Percentiles rank a stretch among this genome's conserved stretches.
phyloP scores from a whole-genome alignment of 2,329 filamentous ascomycete genomes.

The Aspergillus amoenus region DNA sequence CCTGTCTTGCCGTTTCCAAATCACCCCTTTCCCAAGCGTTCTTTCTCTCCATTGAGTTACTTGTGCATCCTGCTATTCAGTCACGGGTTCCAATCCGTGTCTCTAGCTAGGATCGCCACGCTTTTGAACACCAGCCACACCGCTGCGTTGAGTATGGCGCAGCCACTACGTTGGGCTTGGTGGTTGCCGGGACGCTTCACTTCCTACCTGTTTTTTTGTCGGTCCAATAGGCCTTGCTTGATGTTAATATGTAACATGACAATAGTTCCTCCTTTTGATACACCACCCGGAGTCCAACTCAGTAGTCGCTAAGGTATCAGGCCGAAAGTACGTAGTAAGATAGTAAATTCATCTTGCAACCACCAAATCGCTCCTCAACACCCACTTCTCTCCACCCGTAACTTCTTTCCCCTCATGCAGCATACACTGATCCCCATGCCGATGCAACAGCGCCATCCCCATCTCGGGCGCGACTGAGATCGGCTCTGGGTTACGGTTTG shows the following conservation, averaged over 20 bases:
- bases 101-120: neutral
- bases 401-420: slow-evolving; percentile 85
- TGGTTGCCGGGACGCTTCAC: too few species aligned
- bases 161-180: neutral
- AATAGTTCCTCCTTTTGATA: neutral
- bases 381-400: slow-evolving; percentile 81
- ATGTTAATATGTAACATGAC: slow-evolving; percentile 3
- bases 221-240: neutral
- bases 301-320: too few species aligned
- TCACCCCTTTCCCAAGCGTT: neutral
- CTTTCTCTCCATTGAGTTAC: neutral
- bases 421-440: slow-evolving; percentile 85
- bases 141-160: neutral
- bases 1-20: neutral
- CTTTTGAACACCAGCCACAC: neutral
- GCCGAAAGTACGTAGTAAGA: too few species aligned
- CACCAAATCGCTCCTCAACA: slow-evolving; percentile 76
- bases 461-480: slow-evolving; percentile 73
- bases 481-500: slow-evolving; percentile 55
- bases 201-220: neutral
- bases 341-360: slow-evolving; percentile 32
- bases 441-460: slow-evolving; percentile 84
- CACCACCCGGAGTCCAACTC: too few species aligned
- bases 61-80: neutral
- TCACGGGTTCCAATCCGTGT: neutral